Base-by-base conservation (phyloP, 345 rosid species). In the Luvunga scandens region DNA sequence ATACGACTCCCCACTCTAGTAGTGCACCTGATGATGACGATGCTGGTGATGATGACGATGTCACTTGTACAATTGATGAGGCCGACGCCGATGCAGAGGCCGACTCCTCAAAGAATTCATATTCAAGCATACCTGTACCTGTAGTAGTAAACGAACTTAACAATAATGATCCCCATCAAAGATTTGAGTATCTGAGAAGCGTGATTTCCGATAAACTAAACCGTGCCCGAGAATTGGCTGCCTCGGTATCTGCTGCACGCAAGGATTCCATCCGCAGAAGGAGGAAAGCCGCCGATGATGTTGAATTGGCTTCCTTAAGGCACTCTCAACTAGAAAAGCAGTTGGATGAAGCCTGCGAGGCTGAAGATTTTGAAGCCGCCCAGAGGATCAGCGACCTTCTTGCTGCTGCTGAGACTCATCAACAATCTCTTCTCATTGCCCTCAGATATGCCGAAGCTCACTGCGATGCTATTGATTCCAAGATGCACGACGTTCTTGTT, bases 361-460 rank as follows among this genome's bases (percentile, higher is more conserved):
- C 94, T 0, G 98, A 94, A 84, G 97, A 94, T 84, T 94, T 94
- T 34, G 97, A 91, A 71, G 86, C 85, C 9, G 98, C 96, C 4
- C 91, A 94, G 82, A 88, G 81, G 78, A 85, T 94, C 79, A 94
- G 97, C 66, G 91, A 94, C 67, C 81, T 86, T 78, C 88, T 94
- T 45, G 94, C 91, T 7, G 77, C 82, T 61, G 83, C 87, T 28
- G 98, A 91, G 55, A 84, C 82, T 66, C 84, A 84, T 64, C 90
- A 78, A 81, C 89, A 78, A 27, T 77, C 88, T 78, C 85, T 91
- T 16, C 79, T 85, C 68, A 24, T 75, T 76, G 80, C 86, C 69
- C 89, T 91, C 24, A 89, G 88, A 78, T 93, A 89, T 33, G 89
- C 90, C 0, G 91, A 94, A 79, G 83, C 94, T 50, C 86, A 82